Evolutionary conservation across 1,284 basidiomycete genomes (phyloP).

Genomic region (Ceratorhiza oryzae-sativae): DNA sequence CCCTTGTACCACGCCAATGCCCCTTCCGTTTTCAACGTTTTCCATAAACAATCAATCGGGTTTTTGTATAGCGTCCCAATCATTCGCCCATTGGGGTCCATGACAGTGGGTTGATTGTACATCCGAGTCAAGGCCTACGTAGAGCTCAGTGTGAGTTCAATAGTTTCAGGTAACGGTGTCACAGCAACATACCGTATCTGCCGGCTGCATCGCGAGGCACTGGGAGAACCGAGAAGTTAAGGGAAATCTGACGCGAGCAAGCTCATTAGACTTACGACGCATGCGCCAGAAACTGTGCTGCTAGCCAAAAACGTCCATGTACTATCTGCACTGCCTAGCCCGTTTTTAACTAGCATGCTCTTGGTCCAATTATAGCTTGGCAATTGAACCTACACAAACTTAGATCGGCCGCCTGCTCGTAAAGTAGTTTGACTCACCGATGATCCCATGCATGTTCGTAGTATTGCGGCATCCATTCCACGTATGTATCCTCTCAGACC

Average conservation of each 20-base stretch:
- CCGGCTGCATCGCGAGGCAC: conserved; percentile 88
- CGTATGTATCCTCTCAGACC: conserved; percentile 81
- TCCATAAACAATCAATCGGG: conserved; percentile 95
- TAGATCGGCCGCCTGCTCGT: not conserved
- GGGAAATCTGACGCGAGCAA: not conserved
- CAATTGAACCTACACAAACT: conserved; percentile 75
- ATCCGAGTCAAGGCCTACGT: conserved; percentile 85
- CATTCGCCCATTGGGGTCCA: conserved; percentile 73
- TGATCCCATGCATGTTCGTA: conserved; percentile 93
- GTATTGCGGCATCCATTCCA: conserved; percentile 91
- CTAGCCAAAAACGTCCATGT: conserved; percentile 89
- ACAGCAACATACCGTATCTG: conserved; percentile 70
- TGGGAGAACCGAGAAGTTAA: conserved; percentile 48
- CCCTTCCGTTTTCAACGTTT: conserved; percentile 92
- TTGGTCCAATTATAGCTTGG: conserved; percentile 96
- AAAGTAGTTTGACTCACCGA: conserved; percentile 59
- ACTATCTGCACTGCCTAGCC: conserved; percentile 73
- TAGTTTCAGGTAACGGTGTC: too few relatives aligned
- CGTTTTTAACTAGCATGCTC: conserved; percentile 69
- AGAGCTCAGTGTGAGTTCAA: too few relatives aligned
- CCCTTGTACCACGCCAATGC: conserved; percentile 93
- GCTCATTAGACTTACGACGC: conserved; percentile 70
- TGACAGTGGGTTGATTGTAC: conserved; percentile 92
- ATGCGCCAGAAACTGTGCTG: conserved; percentile 87
- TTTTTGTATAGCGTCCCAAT: conserved; percentile 86